These are phyloP conservation scores for Aspergillus asperescens DNA, from an alignment of 495 filamentous ascomycete species.

Conservation along the genomic window DNA sequence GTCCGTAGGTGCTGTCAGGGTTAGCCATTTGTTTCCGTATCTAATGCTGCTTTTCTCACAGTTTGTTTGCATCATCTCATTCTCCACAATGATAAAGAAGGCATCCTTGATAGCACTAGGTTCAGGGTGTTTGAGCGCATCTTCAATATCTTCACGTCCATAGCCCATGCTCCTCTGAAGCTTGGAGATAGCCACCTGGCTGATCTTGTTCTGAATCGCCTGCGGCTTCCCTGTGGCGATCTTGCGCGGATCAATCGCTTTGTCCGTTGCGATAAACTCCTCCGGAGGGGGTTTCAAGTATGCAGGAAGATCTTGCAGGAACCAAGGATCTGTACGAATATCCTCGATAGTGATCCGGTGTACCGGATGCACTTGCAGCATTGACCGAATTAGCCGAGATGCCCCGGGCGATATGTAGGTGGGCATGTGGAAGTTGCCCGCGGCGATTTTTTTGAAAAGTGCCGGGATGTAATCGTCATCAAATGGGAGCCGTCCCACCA, in stretches of 20 bases:
- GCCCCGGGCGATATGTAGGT: slow-evolving; percentile 82
- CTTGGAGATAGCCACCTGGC: slow-evolving; percentile 87
- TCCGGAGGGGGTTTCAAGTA: slow-evolving; percentile 89
- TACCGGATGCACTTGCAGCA: slow-evolving; percentile 92
- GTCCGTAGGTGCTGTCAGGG: slow-evolving; percentile 38
- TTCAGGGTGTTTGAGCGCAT: slow-evolving; percentile 83
- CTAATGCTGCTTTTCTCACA: slow-evolving; percentile 46
- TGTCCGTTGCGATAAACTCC: slow-evolving; percentile 86
- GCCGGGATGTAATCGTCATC: slow-evolving; percentile 94
- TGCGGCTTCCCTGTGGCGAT: slow-evolving; percentile 72
- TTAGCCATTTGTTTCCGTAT: slow-evolving; percentile 3
- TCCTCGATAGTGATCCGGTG: slow-evolving; percentile 90
- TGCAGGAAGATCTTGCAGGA: slow-evolving; percentile 72
- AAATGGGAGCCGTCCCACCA: slow-evolving; percentile 88
- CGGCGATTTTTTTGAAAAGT: slow-evolving; percentile 82
- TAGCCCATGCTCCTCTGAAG: slow-evolving; percentile 98
- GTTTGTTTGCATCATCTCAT: slow-evolving; percentile 93
- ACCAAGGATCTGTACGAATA: slow-evolving; percentile 94
- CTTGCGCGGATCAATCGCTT: slow-evolving; percentile 74
- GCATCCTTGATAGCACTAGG: slow-evolving; percentile 98
- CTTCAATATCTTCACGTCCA: slow-evolving; percentile 87
- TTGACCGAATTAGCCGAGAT: slow-evolving; percentile 77
- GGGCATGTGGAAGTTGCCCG: slow-evolving; percentile 83
- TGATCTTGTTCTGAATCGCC: slow-evolving; percentile 79
- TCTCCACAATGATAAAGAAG: slow-evolving; percentile 95